Percentiles rank a stretch among this genome's conserved stretches.
phyloP scores from a whole-genome alignment of 2,329 filamentous ascomycete species.

The Elsinoe fawcettii region DNA sequence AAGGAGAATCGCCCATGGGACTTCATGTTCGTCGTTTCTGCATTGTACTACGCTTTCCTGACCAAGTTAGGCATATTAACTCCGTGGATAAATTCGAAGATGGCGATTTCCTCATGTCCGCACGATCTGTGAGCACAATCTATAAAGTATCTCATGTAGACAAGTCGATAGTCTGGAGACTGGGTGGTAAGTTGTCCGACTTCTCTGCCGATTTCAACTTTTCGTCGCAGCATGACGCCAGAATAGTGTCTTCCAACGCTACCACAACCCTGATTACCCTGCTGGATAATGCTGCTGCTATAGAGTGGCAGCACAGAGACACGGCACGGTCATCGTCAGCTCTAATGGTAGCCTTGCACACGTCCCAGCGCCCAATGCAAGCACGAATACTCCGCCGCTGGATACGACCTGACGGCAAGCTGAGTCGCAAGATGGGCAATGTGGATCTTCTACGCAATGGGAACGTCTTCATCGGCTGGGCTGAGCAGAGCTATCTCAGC shows the following conservation, averaged over 20 bases:
- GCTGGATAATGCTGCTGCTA: constrained; percentile 15
- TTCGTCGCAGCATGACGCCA: constrained; percentile 33
- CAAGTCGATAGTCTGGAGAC: constrained; percentile 32
- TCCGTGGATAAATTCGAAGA: constrained; percentile 32
- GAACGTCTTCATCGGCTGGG: constrained; percentile 33
- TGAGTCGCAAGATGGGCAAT: constrained; percentile 29
- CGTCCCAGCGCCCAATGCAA: neutral
- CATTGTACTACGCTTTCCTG: constrained; percentile 21
- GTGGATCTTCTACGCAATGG: constrained; percentile 29
- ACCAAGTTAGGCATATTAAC: constrained; percentile 35
- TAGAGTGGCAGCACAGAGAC: neutral
- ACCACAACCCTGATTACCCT: constrained; percentile 12
- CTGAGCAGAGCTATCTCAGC: constrained; percentile 29
- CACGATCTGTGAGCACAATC: constrained; percentile 33
- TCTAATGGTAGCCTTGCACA: constrained; percentile 14
- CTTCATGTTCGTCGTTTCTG: neutral
- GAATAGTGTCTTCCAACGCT: constrained; percentile 20
- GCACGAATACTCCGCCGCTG: constrained; percentile 20
- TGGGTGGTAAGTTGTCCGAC: constrained; percentile 28
- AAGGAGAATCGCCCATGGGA: neutral
- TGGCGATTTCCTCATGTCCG: constrained; percentile 35
- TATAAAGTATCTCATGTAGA: constrained; percentile 32
- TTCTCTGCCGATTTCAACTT: constrained; percentile 30
- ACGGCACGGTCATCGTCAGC: constrained; percentile 8
- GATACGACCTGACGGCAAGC: constrained; percentile 27